These are phyloP conservation scores for Torrubiellomyces zombiae DNA, from an alignment of 2,329 filamentous ascomycete genomes.

Conservation along the genomic window DNA sequence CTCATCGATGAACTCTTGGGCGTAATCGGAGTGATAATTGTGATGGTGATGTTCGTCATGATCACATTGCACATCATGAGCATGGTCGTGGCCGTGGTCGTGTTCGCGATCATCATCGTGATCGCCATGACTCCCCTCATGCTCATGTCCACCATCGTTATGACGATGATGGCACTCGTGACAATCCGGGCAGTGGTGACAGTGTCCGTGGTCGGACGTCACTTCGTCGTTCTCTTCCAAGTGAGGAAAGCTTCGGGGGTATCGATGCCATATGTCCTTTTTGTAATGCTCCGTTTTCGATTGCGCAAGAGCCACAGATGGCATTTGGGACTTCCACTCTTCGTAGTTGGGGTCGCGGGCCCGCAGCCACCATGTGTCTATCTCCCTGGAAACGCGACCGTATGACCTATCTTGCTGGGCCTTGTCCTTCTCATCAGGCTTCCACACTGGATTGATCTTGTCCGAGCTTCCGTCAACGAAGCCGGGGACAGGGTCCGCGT, in stretches of 20 bases:
- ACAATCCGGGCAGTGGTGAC: constrained; percentile 16
- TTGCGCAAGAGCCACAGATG: constrained; percentile 41
- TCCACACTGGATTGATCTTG: constrained; percentile 31
- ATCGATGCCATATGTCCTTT: constrained; percentile 40
- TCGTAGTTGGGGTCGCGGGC: constrained; percentile 44
- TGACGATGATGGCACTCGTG: constrained; percentile 14
- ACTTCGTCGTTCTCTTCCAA: constrained; percentile 21
- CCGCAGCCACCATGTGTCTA: constrained; percentile 48
- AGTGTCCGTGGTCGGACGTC: constrained; percentile 20
- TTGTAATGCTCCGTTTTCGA: constrained; percentile 40
- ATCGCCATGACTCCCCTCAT: constrained; percentile 3
- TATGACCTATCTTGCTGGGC: constrained; percentile 42
- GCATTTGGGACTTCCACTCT: constrained; percentile 41
- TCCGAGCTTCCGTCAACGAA: constrained; percentile 21
- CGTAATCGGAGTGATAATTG: constrained; percentile 19
- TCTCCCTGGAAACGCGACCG: constrained; percentile 44
- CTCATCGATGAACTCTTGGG: constrained; percentile 31
- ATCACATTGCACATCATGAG: constrained; percentile 8
- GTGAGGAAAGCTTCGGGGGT: constrained; percentile 24
- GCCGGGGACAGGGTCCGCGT: constrained; percentile 11
- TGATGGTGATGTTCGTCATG: constrained; percentile 19
- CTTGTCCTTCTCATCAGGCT: constrained; percentile 35
- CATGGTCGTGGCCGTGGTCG: constrained; percentile 7
- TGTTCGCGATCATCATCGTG: constrained; percentile 5
- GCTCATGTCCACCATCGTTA: constrained; percentile 11